These are phyloP conservation scores for Fusarium sulawesiense DNA, from an alignment of 2,329 filamentous ascomycete species.

Conservation along the genomic window DNA sequence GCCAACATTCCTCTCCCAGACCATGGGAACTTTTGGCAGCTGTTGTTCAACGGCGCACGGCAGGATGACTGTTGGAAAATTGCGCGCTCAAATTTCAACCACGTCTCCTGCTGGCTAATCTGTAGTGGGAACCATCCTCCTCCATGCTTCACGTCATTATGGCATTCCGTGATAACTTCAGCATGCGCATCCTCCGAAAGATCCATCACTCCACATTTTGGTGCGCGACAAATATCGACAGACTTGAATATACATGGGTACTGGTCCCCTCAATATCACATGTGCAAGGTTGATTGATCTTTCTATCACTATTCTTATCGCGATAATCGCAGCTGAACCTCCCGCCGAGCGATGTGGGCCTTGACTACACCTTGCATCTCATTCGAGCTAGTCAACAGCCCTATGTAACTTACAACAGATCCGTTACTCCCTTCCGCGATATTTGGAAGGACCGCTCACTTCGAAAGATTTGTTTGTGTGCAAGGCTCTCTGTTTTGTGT, in stretches of 20 bases:
- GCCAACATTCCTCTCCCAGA: constrained; percentile 36
- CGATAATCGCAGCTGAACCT: constrained; percentile 2
- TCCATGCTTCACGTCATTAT: constrained; percentile 6
- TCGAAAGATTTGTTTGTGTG: background rate
- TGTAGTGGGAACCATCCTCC: background rate
- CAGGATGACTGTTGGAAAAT: background rate
- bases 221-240: background rate
- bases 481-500: constrained; percentile 2
- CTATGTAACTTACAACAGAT: constrained; percentile 21
- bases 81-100: background rate
- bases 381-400: constrained; percentile 27
- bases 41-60: background rate
- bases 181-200: background rate
- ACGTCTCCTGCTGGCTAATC: constrained; percentile 1
- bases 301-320: constrained; percentile 1
- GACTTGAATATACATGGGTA: background rate
- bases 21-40: constrained; percentile 5
- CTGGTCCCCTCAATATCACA: constrained; percentile 11
- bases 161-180: constrained; percentile 1
- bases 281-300: constrained; percentile 6
- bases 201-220: background rate
- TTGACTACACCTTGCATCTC: constrained; percentile 20
- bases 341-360: constrained; percentile 22
- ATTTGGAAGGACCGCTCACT: constrained; percentile 10
- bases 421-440: background rate